Evolutionary conservation across 805 yeast genomes (phyloP).

Genomic region (Nakazawaea ernobii): DNA sequence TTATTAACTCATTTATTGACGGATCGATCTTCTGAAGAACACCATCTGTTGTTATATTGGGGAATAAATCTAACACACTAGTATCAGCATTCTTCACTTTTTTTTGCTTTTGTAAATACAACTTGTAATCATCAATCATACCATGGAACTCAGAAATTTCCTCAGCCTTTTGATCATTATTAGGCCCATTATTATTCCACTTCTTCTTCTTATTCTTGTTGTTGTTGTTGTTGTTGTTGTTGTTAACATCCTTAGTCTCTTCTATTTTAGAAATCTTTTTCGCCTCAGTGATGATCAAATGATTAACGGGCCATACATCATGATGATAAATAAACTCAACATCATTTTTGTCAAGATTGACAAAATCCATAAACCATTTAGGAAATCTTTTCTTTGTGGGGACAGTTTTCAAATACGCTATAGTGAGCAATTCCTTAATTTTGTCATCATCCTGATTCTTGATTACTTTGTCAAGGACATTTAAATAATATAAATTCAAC

Average conservation of each 20-base stretch:
- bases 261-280: neutral
- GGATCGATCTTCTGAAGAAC: neutral
- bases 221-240: neutral
- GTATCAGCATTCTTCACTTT: neutral
- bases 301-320: constrained; percentile 5
- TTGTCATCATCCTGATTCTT: neutral
- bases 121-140: neutral
- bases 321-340: neutral
- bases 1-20: too few species aligned
- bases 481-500: constrained; percentile 1
- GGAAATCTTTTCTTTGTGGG: constrained; percentile 1
- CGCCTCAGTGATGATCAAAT: neutral
- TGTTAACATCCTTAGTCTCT: neutral
- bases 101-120: constrained; percentile 3
- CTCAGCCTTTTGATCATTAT: too few species aligned
- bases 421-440: neutral
- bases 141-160: too few species aligned
- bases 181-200: too few species aligned
- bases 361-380: constrained; percentile 6
- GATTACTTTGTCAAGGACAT: neutral
- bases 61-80: neutral
- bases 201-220: neutral
- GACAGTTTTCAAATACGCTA: constrained; percentile 1
- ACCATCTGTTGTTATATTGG: neutral
- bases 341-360: constrained; percentile 3